phyloP scores from a whole-genome alignment of 345 rosid genomes.

The Eucalyptus rudis region DNA sequence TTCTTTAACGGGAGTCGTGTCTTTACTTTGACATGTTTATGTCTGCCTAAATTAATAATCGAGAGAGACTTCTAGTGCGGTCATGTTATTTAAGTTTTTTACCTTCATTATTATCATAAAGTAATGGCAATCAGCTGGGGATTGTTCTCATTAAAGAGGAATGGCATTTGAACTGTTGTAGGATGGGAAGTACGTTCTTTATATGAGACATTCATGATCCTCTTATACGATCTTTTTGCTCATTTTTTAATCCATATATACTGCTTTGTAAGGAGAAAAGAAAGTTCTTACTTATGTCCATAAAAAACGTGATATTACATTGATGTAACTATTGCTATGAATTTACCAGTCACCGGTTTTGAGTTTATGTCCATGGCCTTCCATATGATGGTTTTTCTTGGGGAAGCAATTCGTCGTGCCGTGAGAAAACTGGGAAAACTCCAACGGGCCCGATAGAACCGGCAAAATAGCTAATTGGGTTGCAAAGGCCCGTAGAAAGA shows the following conservation, averaged over 20 bases:
- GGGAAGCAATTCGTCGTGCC: not conserved
- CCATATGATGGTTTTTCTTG: not conserved
- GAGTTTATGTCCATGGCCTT: not conserved
- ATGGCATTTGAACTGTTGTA: not conserved
- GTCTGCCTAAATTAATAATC: not conserved
- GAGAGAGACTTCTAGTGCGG: not conserved
- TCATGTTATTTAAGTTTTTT: not conserved
- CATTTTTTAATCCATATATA: not conserved
- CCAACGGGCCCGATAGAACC: not conserved
- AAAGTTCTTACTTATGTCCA: not conserved
- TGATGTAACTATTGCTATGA: not conserved
- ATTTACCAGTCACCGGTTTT: not conserved
- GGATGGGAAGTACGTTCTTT: no score
- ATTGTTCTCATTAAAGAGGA: not conserved
- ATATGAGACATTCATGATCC: no score
- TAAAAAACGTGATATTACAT: not conserved
- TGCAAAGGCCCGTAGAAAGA: not conserved
- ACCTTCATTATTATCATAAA: not conserved
- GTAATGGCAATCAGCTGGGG: not conserved
- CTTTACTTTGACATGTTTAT: not conserved
- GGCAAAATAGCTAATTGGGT: not conserved
- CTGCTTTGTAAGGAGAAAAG: not conserved
- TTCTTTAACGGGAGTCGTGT: no score
- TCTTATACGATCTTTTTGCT: not conserved
- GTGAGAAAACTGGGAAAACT: not conserved